Conservation (phyloP, 1,284 basidiomycete species). For the Fomitopsis palustris region DNA sequence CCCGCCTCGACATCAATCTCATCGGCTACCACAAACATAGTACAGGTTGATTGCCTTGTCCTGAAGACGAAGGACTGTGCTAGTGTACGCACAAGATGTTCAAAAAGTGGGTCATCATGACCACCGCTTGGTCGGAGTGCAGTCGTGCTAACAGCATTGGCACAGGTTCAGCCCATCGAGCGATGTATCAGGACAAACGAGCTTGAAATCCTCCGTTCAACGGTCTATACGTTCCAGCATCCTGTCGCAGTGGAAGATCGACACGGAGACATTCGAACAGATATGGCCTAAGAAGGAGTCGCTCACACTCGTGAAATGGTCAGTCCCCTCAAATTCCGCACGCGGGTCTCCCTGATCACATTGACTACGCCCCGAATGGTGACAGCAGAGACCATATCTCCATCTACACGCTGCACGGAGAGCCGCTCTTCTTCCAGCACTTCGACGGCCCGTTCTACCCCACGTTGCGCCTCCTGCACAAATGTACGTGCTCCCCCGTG, state of each 20-base stretch:
- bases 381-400: constrained; percentile 92
- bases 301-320: constrained; percentile 94
- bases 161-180: constrained; percentile 80
- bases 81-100: constrained; percentile 33
- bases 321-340: constrained; percentile 31
- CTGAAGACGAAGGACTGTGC: background rate
- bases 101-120: constrained; percentile 46
- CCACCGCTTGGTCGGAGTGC: background rate
- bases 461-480: constrained; percentile 85
- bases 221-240: constrained; percentile 82
- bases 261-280: constrained; percentile 78
- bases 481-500: constrained; percentile 58
- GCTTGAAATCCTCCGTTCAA: constrained; percentile 93
- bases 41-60: background rate
- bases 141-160: background rate
- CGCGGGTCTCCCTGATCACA: constrained; percentile 9
- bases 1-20: background rate
- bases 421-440: constrained; percentile 95
- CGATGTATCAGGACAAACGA: constrained; percentile 91
- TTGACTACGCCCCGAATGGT: constrained; percentile 10
- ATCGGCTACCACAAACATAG: background rate
- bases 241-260: constrained; percentile 83
- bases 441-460: constrained; percentile 94
- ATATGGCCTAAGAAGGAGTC: constrained; percentile 99
- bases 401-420: constrained; percentile 84